These are phyloP conservation scores for Trichoderma harzianum DNA, from an alignment of 2,329 filamentous ascomycete genomes.

Conservation along the genomic window DNA sequence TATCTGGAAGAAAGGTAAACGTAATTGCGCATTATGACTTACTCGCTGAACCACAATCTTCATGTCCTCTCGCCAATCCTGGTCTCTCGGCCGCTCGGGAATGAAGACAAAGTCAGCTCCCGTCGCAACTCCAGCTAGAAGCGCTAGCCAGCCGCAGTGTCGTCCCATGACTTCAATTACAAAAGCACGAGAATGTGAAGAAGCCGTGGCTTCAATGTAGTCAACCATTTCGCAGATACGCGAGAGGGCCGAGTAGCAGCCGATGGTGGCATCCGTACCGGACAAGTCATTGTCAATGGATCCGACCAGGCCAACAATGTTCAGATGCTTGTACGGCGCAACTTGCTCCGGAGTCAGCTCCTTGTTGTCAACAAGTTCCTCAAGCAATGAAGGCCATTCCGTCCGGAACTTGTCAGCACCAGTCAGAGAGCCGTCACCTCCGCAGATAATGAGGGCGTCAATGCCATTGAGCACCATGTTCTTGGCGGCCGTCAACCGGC, in stretches of 20 bases:
- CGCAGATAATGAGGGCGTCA: constrained; percentile 93
- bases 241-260: constrained; percentile 88
- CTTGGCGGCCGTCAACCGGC: constrained; percentile 81
- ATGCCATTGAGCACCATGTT: constrained; percentile 93
- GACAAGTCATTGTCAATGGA: constrained; percentile 99
- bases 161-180: constrained; percentile 98
- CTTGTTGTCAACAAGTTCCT: constrained; percentile 74
- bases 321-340: constrained; percentile 77
- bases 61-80: constrained; percentile 90
- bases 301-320: constrained; percentile 93
- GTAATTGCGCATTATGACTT: constrained; percentile 24
- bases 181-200: constrained; percentile 92
- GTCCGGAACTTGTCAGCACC: constrained; percentile 89
- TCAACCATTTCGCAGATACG: constrained; percentile 96
- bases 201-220: constrained; percentile 92
- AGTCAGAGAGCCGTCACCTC: constrained; percentile 93
- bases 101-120: constrained; percentile 97
- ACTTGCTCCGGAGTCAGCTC: constrained; percentile 70
- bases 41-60: constrained; percentile 71
- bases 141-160: constrained; percentile 94
- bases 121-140: constrained; percentile 93
- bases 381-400: constrained; percentile 85
- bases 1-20: not conserved
- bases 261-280: constrained; percentile 94
- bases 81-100: constrained; percentile 83